Evolutionary conservation across 345 rosid species (phyloP).

Genomic region (Lumnitzera littorea): DNA sequence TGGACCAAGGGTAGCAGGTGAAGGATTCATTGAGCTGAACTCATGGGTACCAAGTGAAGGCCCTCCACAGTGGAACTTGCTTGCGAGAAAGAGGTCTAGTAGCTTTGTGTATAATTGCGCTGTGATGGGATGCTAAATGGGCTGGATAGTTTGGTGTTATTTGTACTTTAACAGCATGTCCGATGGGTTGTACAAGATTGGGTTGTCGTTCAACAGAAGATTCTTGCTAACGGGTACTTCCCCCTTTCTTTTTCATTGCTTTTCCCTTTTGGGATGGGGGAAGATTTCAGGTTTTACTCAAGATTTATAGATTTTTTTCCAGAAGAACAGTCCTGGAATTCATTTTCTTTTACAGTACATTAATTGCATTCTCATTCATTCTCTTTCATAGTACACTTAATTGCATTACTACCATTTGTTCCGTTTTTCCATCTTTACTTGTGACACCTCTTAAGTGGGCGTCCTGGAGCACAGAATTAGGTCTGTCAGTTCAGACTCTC

Average conservation of each 20-base stretch:
- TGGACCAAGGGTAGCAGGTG: conserved; percentile 67
- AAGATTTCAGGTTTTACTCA: conserved; percentile 48
- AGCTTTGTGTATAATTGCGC: conserved; percentile 96
- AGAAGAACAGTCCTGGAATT: conserved; percentile 31
- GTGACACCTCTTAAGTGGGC: too few relatives aligned
- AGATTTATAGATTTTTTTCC: conserved; percentile 43
- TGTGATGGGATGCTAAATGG: conserved; percentile 87
- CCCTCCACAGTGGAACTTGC: conserved; percentile 71
- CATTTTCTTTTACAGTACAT: conserved; percentile 9
- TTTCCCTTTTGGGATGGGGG: conserved; percentile 32
- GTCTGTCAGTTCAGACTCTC: too few relatives aligned
- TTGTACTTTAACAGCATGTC: conserved; percentile 20
- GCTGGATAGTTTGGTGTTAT: conserved; percentile 15
- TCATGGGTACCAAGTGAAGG: conserved; percentile 78
- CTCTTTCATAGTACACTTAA: too few relatives aligned
- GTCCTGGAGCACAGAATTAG: too few relatives aligned
- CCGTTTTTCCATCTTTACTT: too few relatives aligned
- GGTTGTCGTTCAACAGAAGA: conserved; percentile 30
- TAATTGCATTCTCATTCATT: background rate
- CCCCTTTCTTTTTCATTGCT: conserved; percentile 24
- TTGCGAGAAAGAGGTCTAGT: conserved; percentile 62
- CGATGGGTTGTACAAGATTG: conserved; percentile 31
- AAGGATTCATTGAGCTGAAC: conserved; percentile 76
- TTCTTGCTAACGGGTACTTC: conserved; percentile 52
- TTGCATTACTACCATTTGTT: too few relatives aligned